phyloP scores from a whole-genome alignment of 371 early-diverging fungal genomes.

The Mucor velutinosus region DNA sequence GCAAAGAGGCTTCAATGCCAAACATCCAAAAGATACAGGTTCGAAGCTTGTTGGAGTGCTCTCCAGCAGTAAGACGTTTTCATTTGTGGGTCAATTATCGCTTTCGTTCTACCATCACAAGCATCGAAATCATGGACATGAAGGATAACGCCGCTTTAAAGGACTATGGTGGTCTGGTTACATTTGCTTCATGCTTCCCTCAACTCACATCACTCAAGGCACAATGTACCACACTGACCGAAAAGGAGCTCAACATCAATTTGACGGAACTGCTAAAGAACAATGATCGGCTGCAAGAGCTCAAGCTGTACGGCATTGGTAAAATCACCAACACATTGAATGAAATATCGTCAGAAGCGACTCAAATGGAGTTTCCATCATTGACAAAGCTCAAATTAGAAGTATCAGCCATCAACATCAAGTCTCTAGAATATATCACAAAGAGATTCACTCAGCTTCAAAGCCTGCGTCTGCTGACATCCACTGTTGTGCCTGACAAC shows the following conservation, averaged over 20 bases:
- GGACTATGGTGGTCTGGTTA: conserved; percentile 3
- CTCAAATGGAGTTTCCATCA: background rate
- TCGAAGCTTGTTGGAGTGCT: background rate
- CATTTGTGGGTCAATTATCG: conserved; percentile 10
- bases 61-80: conserved; percentile 6
- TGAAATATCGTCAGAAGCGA: background rate
- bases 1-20: background rate
- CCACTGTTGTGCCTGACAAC: background rate
- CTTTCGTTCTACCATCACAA: conserved; percentile 7
- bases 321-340: background rate
- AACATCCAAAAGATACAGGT: conserved; percentile 7
- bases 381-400: background rate
- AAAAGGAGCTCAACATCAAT: background rate
- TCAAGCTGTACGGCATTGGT: conserved; percentile 4
- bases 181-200: background rate
- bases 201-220: conserved; percentile 4
- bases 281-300: background rate
- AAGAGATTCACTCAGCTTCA: background rate
- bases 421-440: background rate
- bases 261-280: background rate
- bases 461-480: background rate
- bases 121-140: conserved; percentile 1
- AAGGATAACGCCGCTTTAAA: conserved; percentile 4
- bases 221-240: background rate
- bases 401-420: background rate